Evolutionary conservation across 2,329 filamentous ascomycete species (phyloP).

Genomic region (Exophiala sideris): DNA sequence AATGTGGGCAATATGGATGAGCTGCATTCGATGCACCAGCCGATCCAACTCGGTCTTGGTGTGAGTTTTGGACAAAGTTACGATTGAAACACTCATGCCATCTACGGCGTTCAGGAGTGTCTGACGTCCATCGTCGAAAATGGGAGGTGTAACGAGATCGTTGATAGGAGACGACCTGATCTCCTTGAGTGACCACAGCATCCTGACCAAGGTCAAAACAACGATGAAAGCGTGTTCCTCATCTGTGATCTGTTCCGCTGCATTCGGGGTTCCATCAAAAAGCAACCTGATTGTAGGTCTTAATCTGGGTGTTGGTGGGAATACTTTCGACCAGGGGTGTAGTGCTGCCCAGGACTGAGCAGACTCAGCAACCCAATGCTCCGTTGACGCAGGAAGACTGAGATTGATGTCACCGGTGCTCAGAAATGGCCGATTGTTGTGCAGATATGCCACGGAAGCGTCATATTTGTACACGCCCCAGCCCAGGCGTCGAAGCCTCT

Average conservation of each 20-base stretch:
- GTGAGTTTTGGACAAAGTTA: not conserved
- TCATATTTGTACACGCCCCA: slow-evolving; percentile 14
- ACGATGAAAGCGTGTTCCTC: slow-evolving; percentile 1
- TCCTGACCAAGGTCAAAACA: not conserved
- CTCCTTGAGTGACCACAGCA: slow-evolving; percentile 1
- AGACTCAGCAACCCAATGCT: slow-evolving; percentile 1
- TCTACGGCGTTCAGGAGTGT: not conserved
- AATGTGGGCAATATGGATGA: not conserved
- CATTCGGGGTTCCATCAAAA: not conserved
- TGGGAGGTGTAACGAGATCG: not conserved
- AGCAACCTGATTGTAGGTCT: not conserved
- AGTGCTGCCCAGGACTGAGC: slow-evolving; percentile 7
- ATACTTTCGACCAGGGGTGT: not conserved
- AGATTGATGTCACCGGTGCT: slow-evolving; percentile 5
- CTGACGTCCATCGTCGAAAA: not conserved
- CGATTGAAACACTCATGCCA: not conserved
- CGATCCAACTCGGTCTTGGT: not conserved
- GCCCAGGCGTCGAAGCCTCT: slow-evolving; percentile 3
- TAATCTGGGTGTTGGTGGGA: not conserved
- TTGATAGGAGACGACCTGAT: not conserved
- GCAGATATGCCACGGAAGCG: slow-evolving; percentile 6
- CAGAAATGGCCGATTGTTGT: slow-evolving; percentile 8
- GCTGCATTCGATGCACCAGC: not conserved
- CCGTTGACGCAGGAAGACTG: not conserved
- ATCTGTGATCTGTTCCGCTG: not conserved